Percentiles rank a stretch among this genome's conserved stretches.
phyloP scores from a whole-genome alignment of 1,139 yeast species.

The Candida sanyaensis region DNA sequence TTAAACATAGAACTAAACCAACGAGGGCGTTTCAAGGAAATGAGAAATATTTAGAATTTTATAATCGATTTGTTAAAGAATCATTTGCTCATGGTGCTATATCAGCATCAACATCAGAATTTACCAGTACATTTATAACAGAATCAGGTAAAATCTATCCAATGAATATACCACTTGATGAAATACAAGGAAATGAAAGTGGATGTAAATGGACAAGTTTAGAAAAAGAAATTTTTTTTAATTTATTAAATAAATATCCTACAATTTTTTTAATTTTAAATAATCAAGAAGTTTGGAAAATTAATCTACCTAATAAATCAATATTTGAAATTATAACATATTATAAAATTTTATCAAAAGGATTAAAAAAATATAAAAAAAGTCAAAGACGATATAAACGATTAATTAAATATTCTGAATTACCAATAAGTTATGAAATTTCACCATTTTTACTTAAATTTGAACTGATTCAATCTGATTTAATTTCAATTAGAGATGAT shows the following conservation, averaged over 20 bases:
- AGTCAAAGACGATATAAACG: constrained; percentile 10
- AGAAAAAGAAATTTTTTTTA: constrained; percentile 25
- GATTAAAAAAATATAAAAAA: constrained; percentile 18
- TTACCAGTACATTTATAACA: constrained; percentile 13
- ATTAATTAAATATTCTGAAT: constrained; percentile 36
- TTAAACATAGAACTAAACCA: neutral
- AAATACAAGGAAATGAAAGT: constrained; percentile 9
- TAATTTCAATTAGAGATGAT: constrained; percentile 17
- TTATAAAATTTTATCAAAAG: constrained; percentile 37
- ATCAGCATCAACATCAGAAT: constrained; percentile 3
- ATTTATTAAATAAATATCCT: constrained; percentile 45
- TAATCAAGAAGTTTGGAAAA: constrained; percentile 36
- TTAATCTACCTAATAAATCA: constrained; percentile 45
- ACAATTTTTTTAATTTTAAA: constrained; percentile 25
- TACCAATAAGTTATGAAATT: constrained; percentile 60
- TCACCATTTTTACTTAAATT: constrained; percentile 44
- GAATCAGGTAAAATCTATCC: constrained; percentile 12
- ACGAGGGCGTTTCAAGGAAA: constrained; percentile 11
- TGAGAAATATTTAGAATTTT: constrained; percentile 23
- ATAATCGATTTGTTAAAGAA: constrained; percentile 22
- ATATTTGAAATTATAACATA: constrained; percentile 47
- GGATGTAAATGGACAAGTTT: constrained; percentile 19
- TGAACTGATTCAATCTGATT: constrained; percentile 48
- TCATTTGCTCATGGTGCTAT: constrained; percentile 5
- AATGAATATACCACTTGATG: constrained; percentile 11